Evolutionary conservation across 768 basidiomycete species (phyloP), one percentile per base, ranked within the genome.

Genomic region (Panus rudis): DNA sequence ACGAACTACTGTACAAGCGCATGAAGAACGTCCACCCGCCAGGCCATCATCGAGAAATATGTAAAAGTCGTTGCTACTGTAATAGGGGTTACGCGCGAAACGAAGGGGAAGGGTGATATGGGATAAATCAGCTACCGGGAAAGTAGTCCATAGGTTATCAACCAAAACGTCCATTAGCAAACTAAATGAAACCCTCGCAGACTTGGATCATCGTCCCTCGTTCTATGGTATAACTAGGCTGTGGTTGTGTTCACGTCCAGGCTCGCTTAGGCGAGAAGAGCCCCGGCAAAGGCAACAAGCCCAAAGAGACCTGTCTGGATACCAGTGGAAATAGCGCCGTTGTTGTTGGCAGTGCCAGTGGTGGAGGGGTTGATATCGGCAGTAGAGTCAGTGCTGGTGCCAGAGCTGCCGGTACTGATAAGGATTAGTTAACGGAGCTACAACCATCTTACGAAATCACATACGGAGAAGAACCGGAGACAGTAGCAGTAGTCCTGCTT

Each of bases 281-380:
- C 63, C n/a, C 62, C 60, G 7, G 71, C 39, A 28, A 64, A 58
- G 37, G 63, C 68, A 32, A 66, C 47, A 7, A 53, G 57, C n/a
- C 60, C 54, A 33, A 71, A 47, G 37, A 69, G 41, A 37, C 64
- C 58, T n/a, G 57, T 47, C 41, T 60, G 57, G 23, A 59, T 33
- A 38, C 59, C 55, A 23, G 54, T 50, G 24, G 55, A 38, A 16
- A 57, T 37, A 14, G 67, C 69, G 48, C 52, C 65, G 44, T 57
- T 61, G n/a, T 47, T 47, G 19, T 50, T 49, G 27, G 52, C 39
- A 35, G 55, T 51, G 42, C 49, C 53, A n/a, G 53, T 46, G 21
- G 49, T 39, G 16, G 52, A 48, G 28, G 53, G 53, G 51, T 55
- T 56, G 33, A 49, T 39, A 10, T 27, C 43, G 39, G 39, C n/a